Evolutionary conservation across 1,284 basidiomycete genomes (phyloP).

Genomic region (Ceraceosorus bombacis): DNA sequence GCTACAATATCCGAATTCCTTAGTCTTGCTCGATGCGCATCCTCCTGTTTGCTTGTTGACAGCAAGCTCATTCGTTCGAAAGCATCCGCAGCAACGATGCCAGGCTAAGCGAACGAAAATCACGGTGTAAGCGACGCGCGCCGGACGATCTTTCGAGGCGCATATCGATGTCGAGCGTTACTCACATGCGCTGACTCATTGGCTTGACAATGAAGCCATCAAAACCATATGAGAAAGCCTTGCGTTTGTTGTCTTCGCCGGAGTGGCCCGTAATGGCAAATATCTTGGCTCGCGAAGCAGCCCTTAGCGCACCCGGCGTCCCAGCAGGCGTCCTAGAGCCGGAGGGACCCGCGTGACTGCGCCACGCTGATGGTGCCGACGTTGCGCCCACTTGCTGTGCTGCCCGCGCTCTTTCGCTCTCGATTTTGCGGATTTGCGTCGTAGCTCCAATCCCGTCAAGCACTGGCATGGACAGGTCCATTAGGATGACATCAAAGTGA

Average conservation of each 20-base stretch:
- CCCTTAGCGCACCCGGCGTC: constrained; percentile 6
- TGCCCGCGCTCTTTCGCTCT: constrained; percentile 54
- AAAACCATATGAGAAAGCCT: constrained; percentile 83
- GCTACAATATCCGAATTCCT: no score
- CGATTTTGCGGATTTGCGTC: constrained; percentile 69
- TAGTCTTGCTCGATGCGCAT: no score
- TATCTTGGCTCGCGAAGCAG: constrained; percentile 56
- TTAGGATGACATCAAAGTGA: constrained; percentile 54
- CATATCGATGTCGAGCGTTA: not conserved
- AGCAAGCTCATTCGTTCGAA: no score
- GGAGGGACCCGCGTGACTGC: not conserved
- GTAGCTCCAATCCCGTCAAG: constrained; percentile 80
- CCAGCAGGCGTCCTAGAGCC: not conserved
- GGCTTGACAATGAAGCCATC: constrained; percentile 73
- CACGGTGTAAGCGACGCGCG: no score
- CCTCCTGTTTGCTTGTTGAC: no score
- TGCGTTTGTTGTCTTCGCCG: constrained; percentile 79
- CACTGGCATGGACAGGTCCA: constrained; percentile 87
- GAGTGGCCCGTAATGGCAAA: constrained; percentile 88
- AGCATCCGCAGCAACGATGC: no score
- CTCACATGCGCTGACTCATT: constrained; percentile 18
- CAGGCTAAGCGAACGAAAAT: no score
- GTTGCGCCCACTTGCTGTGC: not conserved
- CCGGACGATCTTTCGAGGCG: no score
- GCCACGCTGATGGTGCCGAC: not conserved